Evolutionary conservation across 179 eudicot species (phyloP).

Genomic region (Corrigiola litoralis): DNA sequence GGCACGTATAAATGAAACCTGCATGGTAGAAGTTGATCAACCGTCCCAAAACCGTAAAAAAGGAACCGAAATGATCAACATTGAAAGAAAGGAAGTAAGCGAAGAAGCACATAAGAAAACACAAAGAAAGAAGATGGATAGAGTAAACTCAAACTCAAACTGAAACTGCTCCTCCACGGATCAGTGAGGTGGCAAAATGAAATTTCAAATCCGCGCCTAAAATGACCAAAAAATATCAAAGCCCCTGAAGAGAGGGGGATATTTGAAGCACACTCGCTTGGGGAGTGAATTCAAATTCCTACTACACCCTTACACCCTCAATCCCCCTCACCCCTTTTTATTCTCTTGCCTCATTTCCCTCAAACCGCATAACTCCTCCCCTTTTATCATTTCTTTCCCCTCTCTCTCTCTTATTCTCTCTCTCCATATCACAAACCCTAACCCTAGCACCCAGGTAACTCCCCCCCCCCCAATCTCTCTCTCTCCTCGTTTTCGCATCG

Average conservation of each 20-base stretch:
- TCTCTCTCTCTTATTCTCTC: constrained; percentile 7
- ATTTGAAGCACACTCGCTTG: constrained; percentile 8
- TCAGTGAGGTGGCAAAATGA: constrained; percentile 7
- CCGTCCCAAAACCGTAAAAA: too few relatives aligned
- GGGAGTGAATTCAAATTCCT: constrained; percentile 18
- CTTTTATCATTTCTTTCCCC: too few relatives aligned
- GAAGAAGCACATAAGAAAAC: constrained; percentile 5
- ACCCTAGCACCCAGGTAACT: constrained; percentile 24
- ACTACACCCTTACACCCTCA: constrained; percentile 12
- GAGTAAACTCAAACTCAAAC: too few relatives aligned
- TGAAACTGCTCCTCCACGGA: too few relatives aligned
- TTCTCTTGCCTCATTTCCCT: constrained; percentile 3
- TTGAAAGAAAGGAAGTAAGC: too few relatives aligned
- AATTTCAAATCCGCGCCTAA: constrained; percentile 14
- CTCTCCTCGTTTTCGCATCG: constrained; percentile 7
- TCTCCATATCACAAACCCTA: constrained; percentile 23
- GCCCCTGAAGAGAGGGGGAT: not conserved
- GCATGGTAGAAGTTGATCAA: too few relatives aligned
- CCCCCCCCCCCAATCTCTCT: not conserved
- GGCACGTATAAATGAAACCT: too few relatives aligned
- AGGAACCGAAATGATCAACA: too few relatives aligned
- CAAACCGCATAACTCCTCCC: constrained; percentile 19
- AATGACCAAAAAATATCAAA: too few relatives aligned
- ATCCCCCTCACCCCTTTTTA: constrained; percentile 17
- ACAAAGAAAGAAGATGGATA: not conserved